Conservation (phyloP, 1,284 basidiomycete genomes). For the Leccinum variabile region DNA sequence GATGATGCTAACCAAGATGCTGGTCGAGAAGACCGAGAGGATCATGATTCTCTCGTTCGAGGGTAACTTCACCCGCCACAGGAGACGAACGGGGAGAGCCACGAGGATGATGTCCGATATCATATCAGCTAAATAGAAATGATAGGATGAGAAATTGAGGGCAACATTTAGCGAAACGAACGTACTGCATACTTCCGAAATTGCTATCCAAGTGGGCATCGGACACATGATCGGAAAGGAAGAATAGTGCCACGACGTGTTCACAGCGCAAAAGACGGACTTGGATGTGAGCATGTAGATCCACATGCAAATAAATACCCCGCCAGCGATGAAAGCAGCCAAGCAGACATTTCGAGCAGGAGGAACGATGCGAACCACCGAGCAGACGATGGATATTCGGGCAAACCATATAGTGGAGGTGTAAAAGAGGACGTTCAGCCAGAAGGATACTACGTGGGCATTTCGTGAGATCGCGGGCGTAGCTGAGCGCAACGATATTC, state of each 20-base stretch:
- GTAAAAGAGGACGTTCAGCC: slow-evolving; percentile 22
- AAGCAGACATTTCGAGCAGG: slow-evolving; percentile 8
- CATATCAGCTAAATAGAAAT: slow-evolving; percentile 20
- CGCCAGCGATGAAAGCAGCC: slow-evolving; percentile 2
- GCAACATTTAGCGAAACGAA: not conserved
- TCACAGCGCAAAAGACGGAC: slow-evolving; percentile 14
- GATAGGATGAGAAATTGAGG: not conserved
- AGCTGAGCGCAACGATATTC: slow-evolving; percentile 4
- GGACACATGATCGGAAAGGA: slow-evolving; percentile 11
- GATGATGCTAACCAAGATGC: slow-evolving; percentile 28
- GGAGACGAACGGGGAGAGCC: slow-evolving; percentile 23
- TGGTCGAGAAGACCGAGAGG: slow-evolving; percentile 32
- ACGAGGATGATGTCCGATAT: slow-evolving; percentile 30
- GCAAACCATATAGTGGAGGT: slow-evolving; percentile 33
- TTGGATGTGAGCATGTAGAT: slow-evolving; percentile 22
- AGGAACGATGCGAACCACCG: slow-evolving; percentile 31
- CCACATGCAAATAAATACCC: slow-evolving; percentile 24
- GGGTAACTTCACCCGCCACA: slow-evolving; percentile 31
- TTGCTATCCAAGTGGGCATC: slow-evolving; percentile 21
- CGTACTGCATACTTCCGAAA: slow-evolving; percentile 30
- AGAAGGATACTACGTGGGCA: slow-evolving; percentile 23
- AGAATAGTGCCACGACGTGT: slow-evolving; percentile 24
- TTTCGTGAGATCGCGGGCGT: slow-evolving; percentile 17
- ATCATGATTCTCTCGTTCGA: slow-evolving; percentile 29
- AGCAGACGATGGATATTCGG: slow-evolving; percentile 33